Base-by-base conservation (phyloP, 352 stramenopile species). In the Thalassiosira ordinaria region DNA sequence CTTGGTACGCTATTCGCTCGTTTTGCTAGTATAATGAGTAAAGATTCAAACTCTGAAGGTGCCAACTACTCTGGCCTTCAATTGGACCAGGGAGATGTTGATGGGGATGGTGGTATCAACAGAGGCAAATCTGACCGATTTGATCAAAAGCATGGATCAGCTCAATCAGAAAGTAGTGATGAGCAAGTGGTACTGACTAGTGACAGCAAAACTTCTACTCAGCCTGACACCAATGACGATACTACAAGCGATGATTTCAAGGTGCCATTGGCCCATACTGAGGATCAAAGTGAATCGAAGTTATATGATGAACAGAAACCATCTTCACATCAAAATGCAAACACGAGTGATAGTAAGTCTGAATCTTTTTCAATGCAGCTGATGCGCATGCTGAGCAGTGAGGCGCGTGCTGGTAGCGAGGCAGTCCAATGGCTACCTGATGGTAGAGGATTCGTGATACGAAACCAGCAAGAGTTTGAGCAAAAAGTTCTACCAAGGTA, bases 211-310 rank as follows among this genome's bases (percentile, higher is more conserved):
- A 41, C 59, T 22, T 67, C 59, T 9, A 41, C 18, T 22, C 35
- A 52, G 59, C 9, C 18, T 24, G 57, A 51, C 31, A 47, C 44
- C 31, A 66, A 31, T 35, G 33, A 66, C 11, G 57, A 66, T 66
- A 66, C 57, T 37, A 33, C 37, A 52, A 66, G 57, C 35, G 37
- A 67, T 55, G 59, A 67, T 20, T 67, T 3, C 37, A 67, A 67
- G 20, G n/a, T 24, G 16, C 20, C 59, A 56, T 51, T 22, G 22
- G 20, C 41, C 55, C 35, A 37, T 39, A 39, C 18, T 33, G 59
- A 33, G 18, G 33, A 37, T 29, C 20, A 7, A 26, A 39, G 24
- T 67, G n/a, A n/a, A n/a, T n/a, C n/a, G n/a, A 18, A 55, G 26
- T 35, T 67, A n/a, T 2, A 55, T 14, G 37, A 14, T 14, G 4